Base-by-base conservation (phyloP, 2,329 filamentous ascomycete genomes). In the Aspergillus phoenicis region DNA sequence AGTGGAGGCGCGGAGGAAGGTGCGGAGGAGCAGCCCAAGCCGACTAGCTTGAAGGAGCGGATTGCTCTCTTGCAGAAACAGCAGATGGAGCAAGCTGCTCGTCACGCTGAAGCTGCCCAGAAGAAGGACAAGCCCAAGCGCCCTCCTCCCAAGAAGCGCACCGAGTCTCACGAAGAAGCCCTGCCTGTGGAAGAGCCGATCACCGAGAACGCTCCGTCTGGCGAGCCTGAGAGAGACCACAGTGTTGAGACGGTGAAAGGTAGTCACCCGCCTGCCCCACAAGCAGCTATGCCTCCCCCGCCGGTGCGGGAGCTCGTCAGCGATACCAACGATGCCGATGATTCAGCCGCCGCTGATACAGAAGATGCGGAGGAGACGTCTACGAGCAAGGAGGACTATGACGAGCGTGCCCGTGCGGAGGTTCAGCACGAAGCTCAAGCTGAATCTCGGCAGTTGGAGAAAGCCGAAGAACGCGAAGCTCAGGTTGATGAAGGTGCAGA, bases 21-120 rank as follows among this genome's bases (percentile, higher is more conserved):
- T 4, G 68, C 66, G 5, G 91, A 95, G 58, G 91, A 96, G 47
- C 88, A 91, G 69, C 93, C 94, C 1, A 97, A 98, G 78, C 92
- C 93, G 24, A 91, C 92, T 59, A 97, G 91, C 68, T 77, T 99
- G 63, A 99, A 98, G 77, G 95, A 99, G 75, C 87, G 95, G 64
- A 97, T 99, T 78, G 95, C 95, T 28, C 81, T 97, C 56, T 82
- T 99, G 15, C 95, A 99, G 75, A 94, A 91, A 73, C 93, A 98
- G 75, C 95, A 99, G 77, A 82, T 91, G 73, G 95, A 98, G 73
- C 91, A 95, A 73, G 91, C 93, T 5, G 85, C 89, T 64, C 85
- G 93, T 56, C 90, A 94, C 77, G 90, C 91, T 7, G 91, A 95
- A 39, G 86, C 89, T 15, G 83, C 84, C 20, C 83, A 88, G 59